Base-by-base conservation (phyloP, 2,329 filamentous ascomycete species). In the Dendrostoma leiphaemia region DNA sequence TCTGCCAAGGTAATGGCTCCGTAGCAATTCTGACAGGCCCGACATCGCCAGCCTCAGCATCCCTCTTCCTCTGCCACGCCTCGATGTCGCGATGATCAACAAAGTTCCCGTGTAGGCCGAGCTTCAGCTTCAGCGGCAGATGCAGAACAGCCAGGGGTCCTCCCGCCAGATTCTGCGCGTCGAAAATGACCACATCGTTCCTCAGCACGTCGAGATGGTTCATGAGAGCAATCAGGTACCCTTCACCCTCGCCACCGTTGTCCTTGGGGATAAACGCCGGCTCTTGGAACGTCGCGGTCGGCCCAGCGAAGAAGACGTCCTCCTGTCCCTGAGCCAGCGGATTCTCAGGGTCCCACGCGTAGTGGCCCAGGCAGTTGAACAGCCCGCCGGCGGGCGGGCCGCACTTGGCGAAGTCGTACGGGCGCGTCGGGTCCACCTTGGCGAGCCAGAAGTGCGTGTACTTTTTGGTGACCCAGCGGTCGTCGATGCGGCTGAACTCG, bases 401-500 rank as follows among this genome's bases (percentile, higher is more conserved):
- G 59, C 77, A 77, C 40, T 70, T 64, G 10, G 70, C 65, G 49
- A 78, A 72, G 61, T 76, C 75, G 53, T 77, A 75, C 15, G 69
- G 75, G 54, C 49, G 62, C 6, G 61, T 67, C 6, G 62, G 67
- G 44, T 69, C 70, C 29, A 69, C 69, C 58, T 62, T 66, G 4
- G 72, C 66, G 57, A 77, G 73, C 74, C 76, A 79, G 62, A 76
- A 76, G 62, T 77, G 74, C 9, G 62, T 63, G 60, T 78, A 77
- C 38, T 66, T 65, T 59, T 73, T 74, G 4, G 74, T 73, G 21
- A 73, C 68, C 52, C 70, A 73, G 1, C 75, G 71, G 59, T 79
- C 75, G 57, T 79, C 75, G 54, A 78, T 77, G 10, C 76, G 71
- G 9, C 73, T 75, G 65, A 79, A 79, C 62, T 79, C 75, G n/a